A percentile compares a stretch with the other conserved stretches of the same genome.
phyloP scores from a whole-genome alignment of 1,284 basidiomycete genomes.

The Coniferiporia weirii region DNA sequence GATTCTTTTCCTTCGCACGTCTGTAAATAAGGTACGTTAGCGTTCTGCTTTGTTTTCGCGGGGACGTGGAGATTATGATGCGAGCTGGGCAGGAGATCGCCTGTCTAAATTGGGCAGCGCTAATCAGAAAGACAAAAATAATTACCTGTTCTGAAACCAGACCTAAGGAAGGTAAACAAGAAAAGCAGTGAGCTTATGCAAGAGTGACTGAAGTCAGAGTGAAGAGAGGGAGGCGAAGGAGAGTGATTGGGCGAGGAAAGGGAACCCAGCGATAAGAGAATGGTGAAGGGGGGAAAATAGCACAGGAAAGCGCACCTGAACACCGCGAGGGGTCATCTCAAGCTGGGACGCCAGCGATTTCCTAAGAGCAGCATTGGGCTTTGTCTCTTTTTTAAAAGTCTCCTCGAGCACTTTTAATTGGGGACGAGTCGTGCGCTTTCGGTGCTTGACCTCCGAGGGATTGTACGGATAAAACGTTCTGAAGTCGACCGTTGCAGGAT shows the following conservation, averaged over 20 bases:
- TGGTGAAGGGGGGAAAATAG: conserved; percentile 15
- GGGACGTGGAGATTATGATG: background rate
- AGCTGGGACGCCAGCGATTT: conserved; percentile 77
- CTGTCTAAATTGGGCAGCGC: background rate
- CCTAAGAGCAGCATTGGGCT: conserved; percentile 79
- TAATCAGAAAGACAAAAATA: conserved; percentile 14
- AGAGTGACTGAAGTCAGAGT: background rate
- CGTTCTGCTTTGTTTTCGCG: background rate
- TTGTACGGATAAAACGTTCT: conserved; percentile 78
- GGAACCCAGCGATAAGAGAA: conserved; percentile 7
- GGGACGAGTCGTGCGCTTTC: conserved; percentile 76
- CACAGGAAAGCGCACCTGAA: conserved; percentile 63
- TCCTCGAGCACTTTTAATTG: conserved; percentile 85
- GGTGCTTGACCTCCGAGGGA: conserved; percentile 87
- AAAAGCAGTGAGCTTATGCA: conserved; percentile 3
- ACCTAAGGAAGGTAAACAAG: conserved; percentile 41
- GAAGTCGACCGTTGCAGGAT: conserved; percentile 58
- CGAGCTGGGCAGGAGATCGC: background rate
- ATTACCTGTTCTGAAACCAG: conserved; percentile 88
- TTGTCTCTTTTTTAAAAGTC: conserved; percentile 81
- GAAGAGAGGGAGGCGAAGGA: background rate
- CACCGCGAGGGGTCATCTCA: conserved; percentile 87
- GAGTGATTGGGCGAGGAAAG: background rate
- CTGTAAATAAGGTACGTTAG: conserved; percentile 30
- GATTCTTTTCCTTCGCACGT: conserved; percentile 77